Evolutionary conservation across 2,329 filamentous ascomycete species (phyloP), one percentile per base, ranked within the genome.

Genomic region (Fusarium tupiense): DNA sequence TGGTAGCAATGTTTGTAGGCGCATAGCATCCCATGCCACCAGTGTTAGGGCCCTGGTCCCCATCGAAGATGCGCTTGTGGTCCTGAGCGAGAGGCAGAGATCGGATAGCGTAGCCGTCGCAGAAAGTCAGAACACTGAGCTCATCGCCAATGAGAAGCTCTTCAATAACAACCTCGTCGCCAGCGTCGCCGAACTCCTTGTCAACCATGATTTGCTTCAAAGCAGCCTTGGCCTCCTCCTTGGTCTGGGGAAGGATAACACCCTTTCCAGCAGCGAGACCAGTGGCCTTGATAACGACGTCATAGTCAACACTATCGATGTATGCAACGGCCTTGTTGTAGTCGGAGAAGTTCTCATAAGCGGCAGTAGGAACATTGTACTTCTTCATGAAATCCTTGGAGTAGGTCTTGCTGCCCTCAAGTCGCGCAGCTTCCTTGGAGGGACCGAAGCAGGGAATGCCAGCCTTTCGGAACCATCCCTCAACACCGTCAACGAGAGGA

Each of bases 21-120:
- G 95, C 95, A 83, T 98, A 98, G 81, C 95, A 98, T 59, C 96
- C 96, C 96, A 98, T 98, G 46, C 96, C 96, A 68, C 96, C 96
- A 5, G 96, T 98, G 85, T 98, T 98, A 43, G 95, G 94, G 4
- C 96, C 96, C 57, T 90, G 88, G 81, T 98, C 96, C 62, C 93
- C 94, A 79, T 99, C 96, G 61, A 93, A 93, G 74, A 97, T 95
- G 71, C 95, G 91, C 88, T 99, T 98, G 87, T 99, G 96, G 82
- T 98, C 96, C 83, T 99, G 96, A 4, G 96, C 96, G 2, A 96
- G 92, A 10, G 96, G 96, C 16, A 98, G 87, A 14, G 93, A 94
- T 80, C 90, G 89, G 81, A 97, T 93, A 3, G 92, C 92, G 81
- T 93, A 92, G 59, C 96, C 96, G 81, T 99, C 96, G 79, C 92